Base-by-base conservation (phyloP, 768 basidiomycete genomes). In the Trametes gibbosa region DNA sequence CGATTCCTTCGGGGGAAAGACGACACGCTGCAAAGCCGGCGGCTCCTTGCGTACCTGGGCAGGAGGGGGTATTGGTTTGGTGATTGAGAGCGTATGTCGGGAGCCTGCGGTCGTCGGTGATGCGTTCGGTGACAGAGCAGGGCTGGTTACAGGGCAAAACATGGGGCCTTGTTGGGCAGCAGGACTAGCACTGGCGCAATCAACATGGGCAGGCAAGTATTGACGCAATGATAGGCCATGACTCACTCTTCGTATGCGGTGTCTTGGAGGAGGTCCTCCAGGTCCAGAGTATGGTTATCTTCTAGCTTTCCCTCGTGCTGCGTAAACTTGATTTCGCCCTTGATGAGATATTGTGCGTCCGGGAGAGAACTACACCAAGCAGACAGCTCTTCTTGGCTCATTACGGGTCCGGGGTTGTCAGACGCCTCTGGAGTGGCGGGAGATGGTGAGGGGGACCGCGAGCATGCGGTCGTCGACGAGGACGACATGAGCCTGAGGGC, bases 161-260 rank as follows among this genome's bases (percentile, higher is more conserved):
- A 59, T 58, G 19, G 54, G 17, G 12, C 53, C 51, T 23, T 52
- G 50, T n/a, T 48, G 42, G 13, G 63, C 42, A 39, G 49, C 57
- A 32, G 62, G 54, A 8, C 57, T 52, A 5, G 41, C 49, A 32
- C 62, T 63, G 25, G 27, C 23, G 41, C 45, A 59, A 54, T 47
- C 53, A 51, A 34, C 37, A 53, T 21, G 39, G 35, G 47, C 21
- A 29, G 24, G n/a, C 57, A 59, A 54, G n/a, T 53, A 51, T 45
- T 29, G 40, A 21, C 47, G 60, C 21, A 64, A 57, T 53, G 63
- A 55, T 27, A 61, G 35, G 54, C 39, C 24, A 42, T 50, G 14
- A 74, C 86, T 62, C 69, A 91, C 89, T 90, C 87, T 63, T 89
- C 87, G 70, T 87, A 91, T 32, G 83, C 86, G 65, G 86, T 81